Evolutionary conservation across 768 basidiomycete genomes (phyloP).

Genomic region (Tricholoma hemisulphureum): DNA sequence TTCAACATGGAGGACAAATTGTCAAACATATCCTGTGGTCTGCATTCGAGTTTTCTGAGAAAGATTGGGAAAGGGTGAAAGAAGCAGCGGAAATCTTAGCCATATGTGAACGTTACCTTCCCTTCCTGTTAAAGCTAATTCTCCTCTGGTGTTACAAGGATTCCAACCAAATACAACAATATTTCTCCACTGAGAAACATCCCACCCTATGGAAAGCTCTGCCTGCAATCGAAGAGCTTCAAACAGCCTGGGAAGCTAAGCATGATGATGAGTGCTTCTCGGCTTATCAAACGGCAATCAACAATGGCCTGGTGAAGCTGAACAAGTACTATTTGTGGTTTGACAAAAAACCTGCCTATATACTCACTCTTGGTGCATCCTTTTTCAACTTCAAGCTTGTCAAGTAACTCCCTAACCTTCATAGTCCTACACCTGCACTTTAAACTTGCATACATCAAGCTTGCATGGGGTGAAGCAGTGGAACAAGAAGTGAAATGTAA

Average conservation of each 20-base stretch:
- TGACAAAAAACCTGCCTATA: too few relatives aligned
- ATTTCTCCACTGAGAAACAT: conserved; percentile 23
- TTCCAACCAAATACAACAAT: conserved; percentile 16
- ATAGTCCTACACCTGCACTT: neutral
- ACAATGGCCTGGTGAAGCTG: too few relatives aligned
- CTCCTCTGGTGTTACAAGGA: conserved; percentile 19
- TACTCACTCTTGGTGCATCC: too few relatives aligned
- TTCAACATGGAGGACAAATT: neutral
- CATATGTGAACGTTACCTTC: conserved; percentile 1
- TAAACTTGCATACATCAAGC: neutral
- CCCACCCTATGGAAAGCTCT: conserved; percentile 27
- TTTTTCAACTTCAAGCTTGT: too few relatives aligned
- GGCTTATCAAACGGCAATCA: neutral
- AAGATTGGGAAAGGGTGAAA: neutral
- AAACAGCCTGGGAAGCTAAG: too few relatives aligned
- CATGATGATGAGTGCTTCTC: too few relatives aligned
- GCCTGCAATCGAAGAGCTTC: neutral
- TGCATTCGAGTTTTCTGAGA: too few relatives aligned
- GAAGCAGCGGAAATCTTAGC: neutral
- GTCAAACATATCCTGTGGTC: too few relatives aligned
- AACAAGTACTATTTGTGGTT: too few relatives aligned
- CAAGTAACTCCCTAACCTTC: neutral
- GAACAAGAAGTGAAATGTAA: neutral
- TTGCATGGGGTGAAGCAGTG: neutral
- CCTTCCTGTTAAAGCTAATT: neutral